These are phyloP conservation scores for Phytopythium chamaehyphon DNA, from an alignment of 352 stramenopile species.

Conservation along the genomic window DNA sequence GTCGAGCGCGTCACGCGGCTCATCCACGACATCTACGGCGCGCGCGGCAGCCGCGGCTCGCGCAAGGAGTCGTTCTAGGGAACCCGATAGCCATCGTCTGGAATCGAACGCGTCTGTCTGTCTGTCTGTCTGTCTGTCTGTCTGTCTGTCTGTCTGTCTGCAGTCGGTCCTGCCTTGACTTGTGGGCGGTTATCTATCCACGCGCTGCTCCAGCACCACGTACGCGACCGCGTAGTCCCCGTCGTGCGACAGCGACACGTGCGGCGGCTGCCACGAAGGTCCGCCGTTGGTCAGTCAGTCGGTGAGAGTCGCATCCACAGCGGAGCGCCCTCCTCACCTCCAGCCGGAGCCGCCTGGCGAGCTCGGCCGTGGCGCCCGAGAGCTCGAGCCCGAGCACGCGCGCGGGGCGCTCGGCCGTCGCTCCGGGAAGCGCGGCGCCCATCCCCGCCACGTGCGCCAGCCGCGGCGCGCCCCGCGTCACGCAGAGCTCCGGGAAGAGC, in stretches of 20 bases:
- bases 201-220: constrained; percentile 61
- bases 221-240: constrained; percentile 79
- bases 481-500: constrained; percentile 69
- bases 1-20: constrained; percentile 56
- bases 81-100: neutral
- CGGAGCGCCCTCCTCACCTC: constrained; percentile 22
- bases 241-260: constrained; percentile 80
- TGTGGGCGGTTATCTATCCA: neutral
- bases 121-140: neutral
- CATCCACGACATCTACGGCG: constrained; percentile 63
- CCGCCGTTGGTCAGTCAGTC: too few species aligned
- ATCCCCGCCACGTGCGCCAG: neutral
- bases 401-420: constrained; percentile 24
- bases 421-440: constrained; percentile 15
- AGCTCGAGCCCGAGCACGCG: constrained; percentile 53
- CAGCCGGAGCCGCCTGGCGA: constrained; percentile 50
- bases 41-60: constrained; percentile 28
- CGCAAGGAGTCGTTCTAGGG: constrained; percentile 65
- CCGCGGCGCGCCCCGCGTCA: constrained; percentile 9
- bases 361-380: constrained; percentile 42
- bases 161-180: neutral
- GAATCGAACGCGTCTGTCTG: neutral
- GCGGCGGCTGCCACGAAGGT: constrained; percentile 49
- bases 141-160: neutral
- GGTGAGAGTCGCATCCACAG: neutral